These are phyloP conservation scores for Elsinoe arachidis DNA, from an alignment of 2,329 filamentous ascomycete species.

Conservation along the genomic window DNA sequence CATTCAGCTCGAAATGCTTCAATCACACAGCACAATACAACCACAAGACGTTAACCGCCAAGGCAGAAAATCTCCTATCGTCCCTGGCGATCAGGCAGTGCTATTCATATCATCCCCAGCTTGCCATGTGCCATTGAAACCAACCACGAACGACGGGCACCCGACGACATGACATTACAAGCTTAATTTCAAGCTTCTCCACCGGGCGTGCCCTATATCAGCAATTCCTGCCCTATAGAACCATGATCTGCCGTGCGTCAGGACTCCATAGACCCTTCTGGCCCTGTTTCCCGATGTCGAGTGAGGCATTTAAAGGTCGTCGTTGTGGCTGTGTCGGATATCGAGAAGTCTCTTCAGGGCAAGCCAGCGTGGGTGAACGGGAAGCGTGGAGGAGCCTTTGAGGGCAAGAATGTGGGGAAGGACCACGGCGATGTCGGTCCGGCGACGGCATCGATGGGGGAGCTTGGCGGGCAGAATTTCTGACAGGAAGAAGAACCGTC, in stretches of 20 bases:
- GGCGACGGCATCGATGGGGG: not conserved
- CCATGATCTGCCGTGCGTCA: slow-evolving; percentile 6
- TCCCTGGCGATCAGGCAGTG: not conserved
- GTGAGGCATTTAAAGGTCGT: not conserved
- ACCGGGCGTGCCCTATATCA: not conserved
- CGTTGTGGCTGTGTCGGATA: slow-evolving; percentile 1
- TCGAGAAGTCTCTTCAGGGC: not conserved
- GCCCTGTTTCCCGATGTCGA: not conserved
- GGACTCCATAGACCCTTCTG: not conserved
- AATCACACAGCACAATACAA: not conserved
- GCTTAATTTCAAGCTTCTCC: slow-evolving; percentile 4
- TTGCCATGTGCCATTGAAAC: not conserved
- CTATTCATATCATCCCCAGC: not conserved
- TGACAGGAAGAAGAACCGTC: not conserved
- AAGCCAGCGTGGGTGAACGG: too few species aligned
- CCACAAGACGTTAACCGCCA: not conserved
- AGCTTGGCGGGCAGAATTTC: not conserved
- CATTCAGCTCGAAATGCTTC: too few species aligned
- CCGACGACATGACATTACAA: not conserved
- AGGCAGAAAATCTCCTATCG: not conserved
- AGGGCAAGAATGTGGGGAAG: too few species aligned
- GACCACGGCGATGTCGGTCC: too few species aligned
- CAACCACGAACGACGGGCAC: not conserved
- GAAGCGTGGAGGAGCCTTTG: too few species aligned
- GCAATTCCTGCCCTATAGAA: not conserved